These are phyloP conservation scores for Skeletonema tropicum DNA, from an alignment of 108 stramenopile genomes.

Conservation along the genomic window DNA sequence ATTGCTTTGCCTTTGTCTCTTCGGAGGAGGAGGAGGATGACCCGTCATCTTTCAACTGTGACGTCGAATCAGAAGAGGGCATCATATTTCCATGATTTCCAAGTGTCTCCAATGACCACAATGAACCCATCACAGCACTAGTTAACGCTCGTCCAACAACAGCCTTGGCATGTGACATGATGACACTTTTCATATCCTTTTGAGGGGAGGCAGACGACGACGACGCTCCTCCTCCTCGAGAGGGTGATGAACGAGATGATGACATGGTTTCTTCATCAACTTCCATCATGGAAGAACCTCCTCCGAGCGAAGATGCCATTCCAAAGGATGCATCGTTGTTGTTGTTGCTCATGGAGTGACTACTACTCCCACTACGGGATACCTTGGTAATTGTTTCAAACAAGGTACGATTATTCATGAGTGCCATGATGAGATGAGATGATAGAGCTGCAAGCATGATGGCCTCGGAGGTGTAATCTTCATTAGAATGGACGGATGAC, in stretches of 20 bases:
- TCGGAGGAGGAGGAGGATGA: background rate
- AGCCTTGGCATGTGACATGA: constrained; percentile 46
- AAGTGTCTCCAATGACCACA: constrained; percentile 37
- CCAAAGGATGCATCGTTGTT: background rate
- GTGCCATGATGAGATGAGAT: constrained; percentile 12
- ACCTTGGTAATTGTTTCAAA: constrained; percentile 44
- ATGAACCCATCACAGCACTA: constrained; percentile 42
- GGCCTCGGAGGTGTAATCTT: constrained; percentile 1
- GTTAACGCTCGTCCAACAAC: constrained; percentile 38
- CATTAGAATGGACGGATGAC: background rate
- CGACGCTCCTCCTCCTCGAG: background rate
- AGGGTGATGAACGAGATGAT: background rate
- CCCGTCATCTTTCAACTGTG: background rate
- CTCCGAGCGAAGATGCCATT: background rate
- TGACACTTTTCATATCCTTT: constrained; percentile 5
- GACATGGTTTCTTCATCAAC: background rate
- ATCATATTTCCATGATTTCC: constrained; percentile 9
- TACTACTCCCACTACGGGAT: background rate
- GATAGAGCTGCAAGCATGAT: constrained; percentile 32
- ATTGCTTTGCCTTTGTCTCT: background rate
- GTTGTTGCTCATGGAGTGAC: background rate
- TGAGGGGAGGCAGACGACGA: background rate
- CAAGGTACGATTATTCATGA: constrained; percentile 33
- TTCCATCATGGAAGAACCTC: constrained; percentile 2
- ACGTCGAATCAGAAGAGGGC: background rate